A percentile compares a stretch with the other conserved stretches of the same genome.
Conservation (phyloP, 805 yeast genomes). For the Candida anglica region DNA sequence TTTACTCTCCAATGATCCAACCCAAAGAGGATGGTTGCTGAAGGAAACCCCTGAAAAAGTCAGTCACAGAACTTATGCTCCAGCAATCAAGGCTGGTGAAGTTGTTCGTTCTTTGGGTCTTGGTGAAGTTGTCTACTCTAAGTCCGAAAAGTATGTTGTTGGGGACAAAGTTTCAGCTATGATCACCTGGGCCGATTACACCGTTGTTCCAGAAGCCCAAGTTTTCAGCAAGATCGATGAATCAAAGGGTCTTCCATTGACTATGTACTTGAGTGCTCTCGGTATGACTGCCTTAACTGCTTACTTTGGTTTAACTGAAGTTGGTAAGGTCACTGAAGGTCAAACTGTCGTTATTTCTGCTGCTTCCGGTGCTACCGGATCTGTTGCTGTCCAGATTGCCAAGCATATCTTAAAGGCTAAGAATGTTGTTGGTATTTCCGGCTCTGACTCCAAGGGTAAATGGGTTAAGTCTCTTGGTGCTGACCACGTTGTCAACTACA, state of each 20-base stretch:
- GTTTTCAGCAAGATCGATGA: constrained; percentile 14
- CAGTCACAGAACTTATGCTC: constrained; percentile 16
- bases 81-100: constrained; percentile 19
- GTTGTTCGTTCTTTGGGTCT: constrained; percentile 18
- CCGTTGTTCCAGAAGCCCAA: constrained; percentile 10
- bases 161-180: constrained; percentile 22
- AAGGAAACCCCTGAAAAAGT: constrained; percentile 14
- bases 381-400: constrained; percentile 28
- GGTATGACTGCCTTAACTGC: constrained; percentile 30
- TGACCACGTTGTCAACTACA: constrained; percentile 17
- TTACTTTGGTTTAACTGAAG: constrained; percentile 20
- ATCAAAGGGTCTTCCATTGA: constrained; percentile 13
- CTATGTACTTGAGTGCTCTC: constrained; percentile 19
- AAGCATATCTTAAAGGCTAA: constrained; percentile 21
- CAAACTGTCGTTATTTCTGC: constrained; percentile 25
- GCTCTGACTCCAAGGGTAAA: constrained; percentile 13
- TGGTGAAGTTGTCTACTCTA: constrained; percentile 21
- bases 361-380: constrained; percentile 31
- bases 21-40: constrained; percentile 34
- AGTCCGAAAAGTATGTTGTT: constrained; percentile 13
- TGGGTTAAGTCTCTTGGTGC: constrained; percentile 23
- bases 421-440: constrained; percentile 28
- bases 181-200: constrained; percentile 21
- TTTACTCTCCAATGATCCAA: constrained; percentile 34
- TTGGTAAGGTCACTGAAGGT: constrained; percentile 12